These are phyloP conservation scores for Gremmenia infestans DNA, from an alignment of 2,329 filamentous ascomycete species.

Conservation along the genomic window DNA sequence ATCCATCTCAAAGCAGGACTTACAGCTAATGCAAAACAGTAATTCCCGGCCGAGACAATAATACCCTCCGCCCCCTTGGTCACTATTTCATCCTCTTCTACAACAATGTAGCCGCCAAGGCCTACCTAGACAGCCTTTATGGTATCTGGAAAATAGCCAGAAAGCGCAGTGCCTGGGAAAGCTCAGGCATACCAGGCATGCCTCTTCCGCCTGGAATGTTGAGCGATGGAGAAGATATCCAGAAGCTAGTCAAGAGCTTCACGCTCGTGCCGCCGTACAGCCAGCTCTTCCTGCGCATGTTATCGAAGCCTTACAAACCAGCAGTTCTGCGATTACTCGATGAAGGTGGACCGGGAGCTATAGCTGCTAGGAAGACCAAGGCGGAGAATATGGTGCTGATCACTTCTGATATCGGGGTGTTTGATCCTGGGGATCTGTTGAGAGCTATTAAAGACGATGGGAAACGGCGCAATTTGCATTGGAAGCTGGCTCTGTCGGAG, in stretches of 20 bases:
- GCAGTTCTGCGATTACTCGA: constrained; percentile 31
- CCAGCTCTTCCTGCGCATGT: constrained; percentile 31
- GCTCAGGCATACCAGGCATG: constrained; percentile 35
- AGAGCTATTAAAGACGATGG: constrained; percentile 26
- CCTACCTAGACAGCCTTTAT: constrained; percentile 53
- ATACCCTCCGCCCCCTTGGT: constrained; percentile 57
- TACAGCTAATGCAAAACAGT: constrained; percentile 31
- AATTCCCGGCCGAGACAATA: constrained; percentile 58
- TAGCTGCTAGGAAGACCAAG: constrained; percentile 15
- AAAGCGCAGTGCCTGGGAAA: constrained; percentile 34
- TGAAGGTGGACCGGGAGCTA: constrained; percentile 29
- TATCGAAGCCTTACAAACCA: constrained; percentile 33
- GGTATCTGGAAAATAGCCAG: constrained; percentile 46
- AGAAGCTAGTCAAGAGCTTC: constrained; percentile 43
- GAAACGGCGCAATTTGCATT: constrained; percentile 28
- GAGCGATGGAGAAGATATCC: constrained; percentile 42
- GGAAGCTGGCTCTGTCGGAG: constrained; percentile 22
- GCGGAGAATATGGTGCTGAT: constrained; percentile 28
- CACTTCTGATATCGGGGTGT: constrained; percentile 19
- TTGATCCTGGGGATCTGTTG: constrained; percentile 15
- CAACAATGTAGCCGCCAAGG: constrained; percentile 49
- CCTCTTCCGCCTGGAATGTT: constrained; percentile 38
- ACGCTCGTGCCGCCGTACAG: constrained; percentile 42
- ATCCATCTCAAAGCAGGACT: not conserved
- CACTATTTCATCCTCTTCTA: constrained; percentile 68